Base-by-base conservation (phyloP, 139 green algal species). In the Coelastrella sp. region DNA sequence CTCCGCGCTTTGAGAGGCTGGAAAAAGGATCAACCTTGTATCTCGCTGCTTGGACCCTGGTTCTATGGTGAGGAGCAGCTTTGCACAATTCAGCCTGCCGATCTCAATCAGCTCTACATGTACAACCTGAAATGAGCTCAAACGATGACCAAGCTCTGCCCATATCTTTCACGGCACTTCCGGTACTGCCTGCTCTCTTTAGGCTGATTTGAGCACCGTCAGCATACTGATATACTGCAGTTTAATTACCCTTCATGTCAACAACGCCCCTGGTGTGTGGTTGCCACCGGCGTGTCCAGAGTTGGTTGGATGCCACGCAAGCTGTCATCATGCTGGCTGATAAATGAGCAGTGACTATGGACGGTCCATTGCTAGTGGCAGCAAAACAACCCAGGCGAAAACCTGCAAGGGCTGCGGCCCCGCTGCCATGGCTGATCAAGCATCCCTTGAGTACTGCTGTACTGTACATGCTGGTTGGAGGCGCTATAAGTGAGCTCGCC, bases 381-480 rank as follows among this genome's bases (percentile, higher is more conserved):
- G 24, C 15, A 15, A 76, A 76, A 35, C 17, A 24, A 24, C 19
- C 68, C 7, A 76, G 24, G 19, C n/a, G 25, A 19, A 80, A 17
- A 24, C 15, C 20, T 80, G 74, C 24, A 19, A 73, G 59, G 59
- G 57, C 81, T 24, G 65, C n/a, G 7, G n/a, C n/a, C n/a, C 65
- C 59, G 65, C n/a, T 57, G 35, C 35, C n/a, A 20, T 83, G 85
- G 85, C 73, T 90, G 73, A 22, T 25, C 57, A 49, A 20, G 22
- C 85, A 84, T 59, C 85, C 85, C 8, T 25, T 90, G 17, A 24
- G 35, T 11, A 25, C 74, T 25, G 85, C 85, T n/a, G 63, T 58
- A 19, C 58, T 90, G 85, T 90, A 81, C 63, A 84, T 90, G 73
- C 59, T 84, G n/a, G 0, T 90, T 12, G 85, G 85, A n/a, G 73